These are phyloP conservation scores for Wickerhamomyces ciferrii DNA, from an alignment of 805 yeast genomes.

Conservation along the genomic window DNA sequence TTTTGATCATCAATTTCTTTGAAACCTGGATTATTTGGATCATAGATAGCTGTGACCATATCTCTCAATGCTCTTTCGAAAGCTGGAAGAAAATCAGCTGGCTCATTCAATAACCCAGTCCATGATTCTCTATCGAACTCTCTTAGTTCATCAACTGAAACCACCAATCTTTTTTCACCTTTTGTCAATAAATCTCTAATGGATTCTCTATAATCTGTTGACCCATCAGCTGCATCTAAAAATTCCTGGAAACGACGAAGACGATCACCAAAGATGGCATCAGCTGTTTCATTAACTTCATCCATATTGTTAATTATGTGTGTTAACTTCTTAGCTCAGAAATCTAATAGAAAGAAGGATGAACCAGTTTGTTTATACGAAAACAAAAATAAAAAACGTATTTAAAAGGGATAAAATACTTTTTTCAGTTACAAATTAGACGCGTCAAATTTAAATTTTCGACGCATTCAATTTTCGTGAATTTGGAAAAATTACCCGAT, in stretches of 20 bases:
- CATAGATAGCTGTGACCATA: conserved; percentile 67
- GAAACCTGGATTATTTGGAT: conserved; percentile 48
- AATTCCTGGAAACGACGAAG: conserved; percentile 87
- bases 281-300: conserved; percentile 22
- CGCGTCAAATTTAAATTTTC: not conserved
- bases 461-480: not conserved
- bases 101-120: conserved; percentile 66
- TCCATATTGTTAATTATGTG: no score
- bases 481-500: not conserved
- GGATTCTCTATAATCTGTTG: conserved; percentile 59
- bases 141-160: conserved; percentile 83
- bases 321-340: no score
- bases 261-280: conserved; percentile 67
- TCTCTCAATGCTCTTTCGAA: conserved; percentile 83
- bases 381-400: not conserved
- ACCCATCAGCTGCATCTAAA: conserved; percentile 51
- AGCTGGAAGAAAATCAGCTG: conserved; percentile 86
- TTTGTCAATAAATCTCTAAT: conserved; percentile 70
- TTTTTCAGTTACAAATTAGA: not conserved
- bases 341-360: no score
- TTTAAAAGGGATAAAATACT: not conserved
- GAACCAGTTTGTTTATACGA: not conserved
- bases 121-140: conserved; percentile 78
- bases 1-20: conserved; percentile 53
- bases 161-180: conserved; percentile 59